Evolutionary conservation across 305 asterid species (phyloP), one percentile per base, ranked within the genome.

Genomic region (Rubia tinctorum): DNA sequence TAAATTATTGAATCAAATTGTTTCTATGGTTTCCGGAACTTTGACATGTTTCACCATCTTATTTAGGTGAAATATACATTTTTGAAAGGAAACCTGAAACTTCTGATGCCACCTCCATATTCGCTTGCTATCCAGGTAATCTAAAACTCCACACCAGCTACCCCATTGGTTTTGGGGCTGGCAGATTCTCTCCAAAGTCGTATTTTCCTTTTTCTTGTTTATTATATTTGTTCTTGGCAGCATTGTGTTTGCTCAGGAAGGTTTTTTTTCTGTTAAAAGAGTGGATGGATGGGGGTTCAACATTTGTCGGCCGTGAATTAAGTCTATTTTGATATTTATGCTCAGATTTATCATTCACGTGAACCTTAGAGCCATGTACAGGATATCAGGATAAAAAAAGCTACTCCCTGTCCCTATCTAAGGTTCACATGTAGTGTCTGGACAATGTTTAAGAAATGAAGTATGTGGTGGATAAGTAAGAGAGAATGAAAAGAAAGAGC

Each of bases 41-140:
- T 65, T 81, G 71, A 76, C 42, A 20, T 39, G n/a, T 55, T 40
- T 73, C 8, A 65, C 47, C 68, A 78, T 64, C 69, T 68, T 62
- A 58, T 42, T 80, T 68, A 95, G 99, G 94, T 87, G 23, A 77
- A 86, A 68, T 92, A 92, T 78, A 87, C 90, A 60, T 88, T 86
- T 78, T 22, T 56, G 56, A 95, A 89, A 80, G 90, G 89, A 69
- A 81, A 61, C 66, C 82, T 79, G 63, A 81, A 86, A 78, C 92
- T 92, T 79, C 70, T 87, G 62, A 88, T 89, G 97, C 98, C 96
- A 65, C 97, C 99, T 62, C 68, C 84, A n/a, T 92, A 85, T 83
- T 92, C 99, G 68, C 68, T 85, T 47, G 82, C 88, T 76, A 87
- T 89, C 75, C 99, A 94, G 99, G 99, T 90, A 84, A 71, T 53